Evolutionary conservation across 768 basidiomycete genomes (phyloP).

Genomic region (Suillus alpinus): DNA sequence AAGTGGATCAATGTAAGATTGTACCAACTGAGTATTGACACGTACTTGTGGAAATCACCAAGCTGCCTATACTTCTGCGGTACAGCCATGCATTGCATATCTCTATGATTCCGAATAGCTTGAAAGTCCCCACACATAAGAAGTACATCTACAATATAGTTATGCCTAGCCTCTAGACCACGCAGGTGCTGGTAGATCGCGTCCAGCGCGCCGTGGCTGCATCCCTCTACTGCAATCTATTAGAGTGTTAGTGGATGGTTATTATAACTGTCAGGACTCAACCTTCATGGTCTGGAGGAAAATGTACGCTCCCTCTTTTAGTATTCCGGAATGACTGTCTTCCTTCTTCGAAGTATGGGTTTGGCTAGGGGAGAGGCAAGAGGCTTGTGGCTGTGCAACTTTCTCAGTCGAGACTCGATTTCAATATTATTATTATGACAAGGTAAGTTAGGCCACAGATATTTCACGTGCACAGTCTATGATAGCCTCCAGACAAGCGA

Average conservation of each 20-base stretch:
- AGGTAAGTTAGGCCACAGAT: too few species aligned
- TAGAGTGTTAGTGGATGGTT: neutral
- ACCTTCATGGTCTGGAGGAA: neutral
- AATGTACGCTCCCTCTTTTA: neutral
- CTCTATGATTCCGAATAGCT: constrained; percentile 81
- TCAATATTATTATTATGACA: too few species aligned
- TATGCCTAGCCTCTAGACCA: constrained; percentile 56
- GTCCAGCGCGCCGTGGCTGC: constrained; percentile 93
- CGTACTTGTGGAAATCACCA: constrained; percentile 79
- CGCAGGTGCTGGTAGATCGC: constrained; percentile 75
- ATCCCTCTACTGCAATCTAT: constrained; percentile 89
- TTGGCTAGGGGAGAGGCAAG: neutral
- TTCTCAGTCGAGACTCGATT: too few species aligned
- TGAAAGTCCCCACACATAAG: constrained; percentile 97
- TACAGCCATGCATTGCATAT: constrained; percentile 88
- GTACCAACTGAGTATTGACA: neutral
- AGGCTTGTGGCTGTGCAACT: neutral
- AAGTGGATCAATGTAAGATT: neutral
- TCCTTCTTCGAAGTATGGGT: neutral
- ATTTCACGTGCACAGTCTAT: too few species aligned
- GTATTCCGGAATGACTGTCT: neutral
- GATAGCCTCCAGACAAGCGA: too few species aligned
- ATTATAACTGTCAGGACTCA: too few species aligned
- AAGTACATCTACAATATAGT: constrained; percentile 76
- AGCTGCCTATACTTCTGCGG: constrained; percentile 85